Conservation (phyloP, 1,284 basidiomycete species). For the Phellinidium pouzarii region DNA sequence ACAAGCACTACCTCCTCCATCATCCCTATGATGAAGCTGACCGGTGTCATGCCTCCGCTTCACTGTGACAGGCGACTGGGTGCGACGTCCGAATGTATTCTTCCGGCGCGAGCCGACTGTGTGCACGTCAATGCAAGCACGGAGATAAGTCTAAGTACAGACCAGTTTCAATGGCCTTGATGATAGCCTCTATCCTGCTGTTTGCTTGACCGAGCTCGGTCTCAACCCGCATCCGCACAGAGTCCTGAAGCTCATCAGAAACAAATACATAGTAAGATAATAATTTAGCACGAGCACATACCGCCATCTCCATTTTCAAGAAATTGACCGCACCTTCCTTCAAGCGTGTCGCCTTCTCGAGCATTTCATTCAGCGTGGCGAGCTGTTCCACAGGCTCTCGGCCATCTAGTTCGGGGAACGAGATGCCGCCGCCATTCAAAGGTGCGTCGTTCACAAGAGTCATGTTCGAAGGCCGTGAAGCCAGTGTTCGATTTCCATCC, state of each 20-base stretch:
- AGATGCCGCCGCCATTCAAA: conserved; percentile 12
- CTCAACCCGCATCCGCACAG: conserved; percentile 65
- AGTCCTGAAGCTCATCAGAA: conserved; percentile 38
- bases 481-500: not conserved
- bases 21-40: conserved; percentile 8
- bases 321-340: conserved; percentile 84
- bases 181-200: conserved; percentile 62
- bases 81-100: conserved; percentile 14
- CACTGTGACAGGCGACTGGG: conserved; percentile 12
- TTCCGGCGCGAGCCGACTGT: conserved; percentile 17
- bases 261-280: conserved; percentile 8
- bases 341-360: conserved; percentile 69
- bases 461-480: conserved; percentile 8
- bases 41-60: conserved; percentile 11
- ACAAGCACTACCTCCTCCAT: conserved; percentile 23
- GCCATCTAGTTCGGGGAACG: conserved; percentile 40
- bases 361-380: conserved; percentile 55
- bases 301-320: conserved; percentile 58
- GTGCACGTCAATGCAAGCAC: not conserved
- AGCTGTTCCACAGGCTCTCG: conserved; percentile 47
- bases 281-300: conserved; percentile 31
- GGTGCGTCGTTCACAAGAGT: conserved; percentile 2
- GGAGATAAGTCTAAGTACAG: conserved; percentile 22
- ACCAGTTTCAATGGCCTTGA: conserved; percentile 57
- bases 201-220: conserved; percentile 70